phyloP scores from a whole-genome alignment of 2,329 filamentous ascomycete genomes.

The Aspergillus candidus region DNA sequence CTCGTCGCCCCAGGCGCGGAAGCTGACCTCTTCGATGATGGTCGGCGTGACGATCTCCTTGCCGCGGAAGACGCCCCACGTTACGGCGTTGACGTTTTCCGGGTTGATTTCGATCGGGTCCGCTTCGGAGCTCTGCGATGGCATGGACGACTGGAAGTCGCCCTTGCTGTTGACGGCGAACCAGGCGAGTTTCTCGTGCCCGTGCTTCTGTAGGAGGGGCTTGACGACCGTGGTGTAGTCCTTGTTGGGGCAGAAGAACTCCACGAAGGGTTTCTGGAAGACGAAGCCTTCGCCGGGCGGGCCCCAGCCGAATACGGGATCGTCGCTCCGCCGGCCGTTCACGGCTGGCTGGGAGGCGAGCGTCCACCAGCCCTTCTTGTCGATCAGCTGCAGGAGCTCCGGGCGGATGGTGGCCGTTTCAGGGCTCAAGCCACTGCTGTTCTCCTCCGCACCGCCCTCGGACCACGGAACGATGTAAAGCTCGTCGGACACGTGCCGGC shows the following conservation, averaged over 20 bases:
- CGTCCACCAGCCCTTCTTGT: conserved; percentile 83
- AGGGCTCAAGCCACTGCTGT: conserved; percentile 44
- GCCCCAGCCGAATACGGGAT: conserved; percentile 87
- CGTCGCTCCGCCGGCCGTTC: conserved; percentile 70
- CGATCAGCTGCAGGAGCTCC: conserved; percentile 69
- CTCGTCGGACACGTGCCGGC: conserved; percentile 71
- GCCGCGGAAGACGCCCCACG: conserved; percentile 90
- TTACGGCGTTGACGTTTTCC: conserved; percentile 80
- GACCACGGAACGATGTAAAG: conserved; percentile 86
- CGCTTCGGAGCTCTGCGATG: conserved; percentile 21
- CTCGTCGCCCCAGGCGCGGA: conserved; percentile 90
- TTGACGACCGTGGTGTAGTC: conserved; percentile 64
- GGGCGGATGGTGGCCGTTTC: conserved; percentile 78
- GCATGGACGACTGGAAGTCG: conserved; percentile 63
- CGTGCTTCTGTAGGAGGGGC: conserved; percentile 54
- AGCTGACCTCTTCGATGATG: conserved; percentile 93
- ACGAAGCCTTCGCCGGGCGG: conserved; percentile 80
- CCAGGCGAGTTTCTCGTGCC: conserved; percentile 68
- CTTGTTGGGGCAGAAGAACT: conserved; percentile 75
- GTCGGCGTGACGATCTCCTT: conserved; percentile 96
- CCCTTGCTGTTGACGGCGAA: conserved; percentile 75
- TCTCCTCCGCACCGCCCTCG: conserved; percentile 62
- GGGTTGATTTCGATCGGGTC: conserved; percentile 30
- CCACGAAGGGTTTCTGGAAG: conserved; percentile 97
- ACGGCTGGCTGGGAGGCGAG: conserved; percentile 92